Base-by-base conservation (phyloP, 2,329 filamentous ascomycete species). In the Neophaeococcomyces mojaviensis region DNA sequence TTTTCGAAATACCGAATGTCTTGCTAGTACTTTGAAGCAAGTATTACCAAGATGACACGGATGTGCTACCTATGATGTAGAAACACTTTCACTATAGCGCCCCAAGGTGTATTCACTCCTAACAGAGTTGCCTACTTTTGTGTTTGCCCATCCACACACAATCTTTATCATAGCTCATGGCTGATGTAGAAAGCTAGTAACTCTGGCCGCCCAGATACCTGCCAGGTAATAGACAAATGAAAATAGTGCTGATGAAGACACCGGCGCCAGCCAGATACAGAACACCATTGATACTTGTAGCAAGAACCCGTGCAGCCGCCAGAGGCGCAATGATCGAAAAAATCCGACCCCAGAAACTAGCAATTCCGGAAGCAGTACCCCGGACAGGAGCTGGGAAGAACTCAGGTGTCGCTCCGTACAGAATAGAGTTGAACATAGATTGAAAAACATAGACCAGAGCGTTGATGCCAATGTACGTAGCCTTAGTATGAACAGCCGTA, bases 281-380 rank as follows among this genome's bases (percentile, higher is more conserved):
- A 0, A 78, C 72, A 3, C 64, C 66, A 48, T 78, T 76, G 4
- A 72, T 58, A 32, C 0, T 68, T 63, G 5, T 59, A 52, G 1
- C 58, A 60, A 38, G 61, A 48, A 61, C 57, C n/a, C 71, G 63
- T 51, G 76, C 70, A 3, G 73, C 75, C 44, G 77, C 75, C 31
- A 79, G 55, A 0, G 77, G 77, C 31, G 73, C 75, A 13, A 80
- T 68, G 36, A 81, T 79, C 8, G 74, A 72, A 52, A 77, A 77
- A 19, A 80, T 44, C 2, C 77, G 60, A 1, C 77, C 77, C 74
- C 74, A 79, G 55, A 78, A 80, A 49, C 72, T 74, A 2, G 76
- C 74, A 10, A 79, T 50, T 0, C 78, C 77, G 53, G 72, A 74
- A 0, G 77, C 64, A 1, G 71, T 77, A 3, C 72, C 74, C 30